These are phyloP conservation scores for Logfia minima DNA, from an alignment of 129 eudicot species.

Conservation along the genomic window DNA sequence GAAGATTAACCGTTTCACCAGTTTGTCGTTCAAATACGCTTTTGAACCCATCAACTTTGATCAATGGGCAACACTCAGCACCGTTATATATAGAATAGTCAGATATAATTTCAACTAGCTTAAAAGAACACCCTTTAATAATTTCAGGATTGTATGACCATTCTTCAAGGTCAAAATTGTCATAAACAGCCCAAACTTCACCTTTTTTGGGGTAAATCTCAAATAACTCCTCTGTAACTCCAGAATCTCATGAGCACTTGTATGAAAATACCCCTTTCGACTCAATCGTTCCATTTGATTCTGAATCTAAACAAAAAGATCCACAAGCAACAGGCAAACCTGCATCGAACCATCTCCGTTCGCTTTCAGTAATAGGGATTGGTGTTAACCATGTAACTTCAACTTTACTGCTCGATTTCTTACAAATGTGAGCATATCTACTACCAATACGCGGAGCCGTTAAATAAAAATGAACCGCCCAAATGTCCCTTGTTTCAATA, in stretches of 20 bases:
- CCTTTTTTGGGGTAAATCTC: conserved; percentile 59
- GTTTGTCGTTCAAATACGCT: conserved; percentile 43
- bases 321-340: conserved; percentile 67
- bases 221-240: conserved; percentile 45
- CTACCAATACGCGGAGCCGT: conserved; percentile 32
- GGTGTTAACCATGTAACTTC: conserved; percentile 57
- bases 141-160: conserved; percentile 57
- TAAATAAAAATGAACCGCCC: conserved; percentile 52
- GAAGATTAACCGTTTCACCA: conserved; percentile 31
- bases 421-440: conserved; percentile 48
- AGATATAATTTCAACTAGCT: conserved; percentile 47
- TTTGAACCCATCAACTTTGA: conserved; percentile 49
- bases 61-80: conserved; percentile 39
- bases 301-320: conserved; percentile 48
- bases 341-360: conserved; percentile 63
- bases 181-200: conserved; percentile 69
- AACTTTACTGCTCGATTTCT: conserved; percentile 28
- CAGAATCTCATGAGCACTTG: conserved; percentile 46
- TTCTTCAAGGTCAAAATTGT: conserved; percentile 58
- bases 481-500: conserved; percentile 49
- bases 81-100: conserved; percentile 45
- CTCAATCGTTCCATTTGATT: conserved; percentile 28
- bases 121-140: conserved; percentile 39
- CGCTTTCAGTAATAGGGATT: conserved; percentile 41
- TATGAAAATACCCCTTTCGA: conserved; percentile 44